Conservation (phyloP, 768 basidiomycete species). For the Russula emetica region DNA sequence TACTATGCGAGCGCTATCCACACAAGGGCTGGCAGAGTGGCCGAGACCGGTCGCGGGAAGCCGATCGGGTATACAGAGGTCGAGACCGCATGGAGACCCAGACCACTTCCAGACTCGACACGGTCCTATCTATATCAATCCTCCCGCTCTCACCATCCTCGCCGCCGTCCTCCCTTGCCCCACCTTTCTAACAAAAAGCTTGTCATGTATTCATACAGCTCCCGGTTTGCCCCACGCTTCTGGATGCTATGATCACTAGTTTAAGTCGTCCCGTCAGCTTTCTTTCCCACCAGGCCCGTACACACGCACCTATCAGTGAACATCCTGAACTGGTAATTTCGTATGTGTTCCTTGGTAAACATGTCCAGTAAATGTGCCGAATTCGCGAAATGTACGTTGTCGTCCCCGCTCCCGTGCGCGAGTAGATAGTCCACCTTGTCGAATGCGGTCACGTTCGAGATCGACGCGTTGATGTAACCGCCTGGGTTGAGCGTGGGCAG, state of each 20-base stretch:
- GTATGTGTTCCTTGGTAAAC: constrained; percentile 72
- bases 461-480: constrained; percentile 88
- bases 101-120: constrained; percentile 4
- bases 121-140: not conserved
- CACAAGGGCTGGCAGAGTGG: not conserved
- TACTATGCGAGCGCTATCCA: not conserved
- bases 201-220: constrained; percentile 84
- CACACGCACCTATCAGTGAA: constrained; percentile 81
- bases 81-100: constrained; percentile 8
- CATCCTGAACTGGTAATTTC: constrained; percentile 84
- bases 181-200: constrained; percentile 86
- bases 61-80: constrained; percentile 22
- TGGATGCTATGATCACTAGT: constrained; percentile 74
- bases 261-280: no score
- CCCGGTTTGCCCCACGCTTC: constrained; percentile 71
- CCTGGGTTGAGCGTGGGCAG: constrained; percentile 69
- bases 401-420: constrained; percentile 92
- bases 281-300: not conserved
- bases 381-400: constrained; percentile 95
- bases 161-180: constrained; percentile 72
- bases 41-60: constrained; percentile 14
- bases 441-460: constrained; percentile 87
- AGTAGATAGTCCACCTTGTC: constrained; percentile 73
- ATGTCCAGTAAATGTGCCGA: constrained; percentile 89
- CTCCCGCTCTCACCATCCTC: constrained; percentile 48